Conservation (phyloP, 768 basidiomycete genomes). For the Leccinum olivaceopallidum region DNA sequence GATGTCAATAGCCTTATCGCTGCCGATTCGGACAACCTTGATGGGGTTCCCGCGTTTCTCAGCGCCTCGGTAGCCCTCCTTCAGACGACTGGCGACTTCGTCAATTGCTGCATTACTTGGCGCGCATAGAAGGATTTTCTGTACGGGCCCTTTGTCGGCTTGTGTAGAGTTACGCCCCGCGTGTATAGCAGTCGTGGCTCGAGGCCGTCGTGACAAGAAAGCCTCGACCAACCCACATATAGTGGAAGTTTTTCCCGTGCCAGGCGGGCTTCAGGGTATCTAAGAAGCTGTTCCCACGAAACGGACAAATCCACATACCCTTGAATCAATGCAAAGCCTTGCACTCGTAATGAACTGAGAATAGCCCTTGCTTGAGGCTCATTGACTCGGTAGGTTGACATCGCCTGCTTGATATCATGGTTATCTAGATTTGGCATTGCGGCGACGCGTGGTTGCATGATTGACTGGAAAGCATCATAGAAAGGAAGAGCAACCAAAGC, state of each 20-base stretch:
- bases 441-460: constrained; percentile 68
- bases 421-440: constrained; percentile 43
- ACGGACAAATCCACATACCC: constrained; percentile 56
- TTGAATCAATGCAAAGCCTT: constrained; percentile 92
- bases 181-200: constrained; percentile 48
- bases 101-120: constrained; percentile 99
- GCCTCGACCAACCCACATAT: constrained; percentile 92
- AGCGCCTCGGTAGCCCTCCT: constrained; percentile 67
- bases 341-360: constrained; percentile 61
- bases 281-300: constrained; percentile 1
- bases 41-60: constrained; percentile 54
- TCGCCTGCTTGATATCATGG: constrained; percentile 60
- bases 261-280: constrained; percentile 71
- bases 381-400: constrained; percentile 76
- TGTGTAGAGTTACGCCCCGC: constrained; percentile 43
- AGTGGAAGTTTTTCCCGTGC: constrained; percentile 98
- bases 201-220: constrained; percentile 63
- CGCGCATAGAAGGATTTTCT: constrained; percentile 89
- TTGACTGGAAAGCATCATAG: constrained; percentile 72
- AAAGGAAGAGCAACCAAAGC: constrained; percentile 81
- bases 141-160: constrained; percentile 46
- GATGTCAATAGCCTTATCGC: constrained; percentile 69
- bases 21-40: constrained; percentile 90
- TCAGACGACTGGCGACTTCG: constrained; percentile 87
- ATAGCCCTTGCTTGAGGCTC: constrained; percentile 95